Base-by-base conservation (phyloP, 495 filamentous ascomycete species). In the Bacidia rubella region DNA sequence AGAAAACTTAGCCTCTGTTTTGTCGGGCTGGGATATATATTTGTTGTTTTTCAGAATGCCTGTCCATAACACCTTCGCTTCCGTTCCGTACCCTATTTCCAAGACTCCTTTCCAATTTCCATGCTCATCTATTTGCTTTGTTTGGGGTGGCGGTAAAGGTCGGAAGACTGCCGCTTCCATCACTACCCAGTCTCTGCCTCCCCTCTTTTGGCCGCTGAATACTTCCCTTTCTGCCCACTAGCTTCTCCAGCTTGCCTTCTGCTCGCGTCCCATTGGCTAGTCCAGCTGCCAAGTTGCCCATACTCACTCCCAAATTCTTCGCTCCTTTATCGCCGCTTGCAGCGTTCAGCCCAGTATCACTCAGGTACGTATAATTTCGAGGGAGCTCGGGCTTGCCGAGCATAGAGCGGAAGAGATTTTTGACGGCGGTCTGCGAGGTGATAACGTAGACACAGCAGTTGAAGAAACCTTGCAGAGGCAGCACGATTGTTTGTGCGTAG, bases 391-490 rank as follows among this genome's bases (percentile, higher is more conserved):
- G 38, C 22, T 25, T 32, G 0, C 55, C 55, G 15, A 22, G 29
- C n/a, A 52, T 19, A 0, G 45, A 38, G 22, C 56, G 52, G 39
- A 47, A 56, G 1, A 62, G 35, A 10, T 54, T 49, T 1, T 49
- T 35, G 17, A 51, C 56, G 0, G 60, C 60, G 3, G 60, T 65
- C 61, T 66, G 70, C 3, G 73, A 75, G 2, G 86, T 87, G 19
- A 78, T 79, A 11, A 79, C 63, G 66, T 93, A 95, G 51, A 95
- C 87, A 49, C 87, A 62, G 19, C 79, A 78, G 59, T 93, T 95
- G 83, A 86, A 90, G 59, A 92, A 89, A 1, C 88, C 88, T 60
- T 93, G 88, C 0, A 89, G 70, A 0, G 88, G 88, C 20, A 93
- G 72, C 0, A 93, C 86, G 44, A 88, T 74, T 1, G 83, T 78